Evolutionary conservation across 805 yeast genomes (phyloP), one percentile per base, ranked within the genome.

Genomic region (Saccharomycopsis selenospora): DNA sequence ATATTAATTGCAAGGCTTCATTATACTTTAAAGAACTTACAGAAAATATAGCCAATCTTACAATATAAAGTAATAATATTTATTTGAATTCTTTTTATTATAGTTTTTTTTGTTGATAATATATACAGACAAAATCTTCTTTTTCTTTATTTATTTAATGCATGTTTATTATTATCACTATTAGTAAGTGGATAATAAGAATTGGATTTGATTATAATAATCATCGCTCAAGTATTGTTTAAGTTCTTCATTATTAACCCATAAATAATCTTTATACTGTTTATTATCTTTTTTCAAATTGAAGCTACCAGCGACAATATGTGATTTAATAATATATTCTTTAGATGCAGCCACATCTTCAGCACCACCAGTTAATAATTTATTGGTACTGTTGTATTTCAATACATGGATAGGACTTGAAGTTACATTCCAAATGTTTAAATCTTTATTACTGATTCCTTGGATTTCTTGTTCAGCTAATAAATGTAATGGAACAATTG

Each of bases 351-450:
- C 48, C 13, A 61, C 61, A 24, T 57, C 24, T 1, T 61, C 56
- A 11, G 50, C 56, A 5, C 57, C 51, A 10, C 53, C 46, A n/a
- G 14, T 22, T 4, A 25, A 45, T 10, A 48, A 33, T 24, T 58
- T 43, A 11, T 65, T 61, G 27, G 59, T 59, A 28, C 61, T 60
- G 11, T 56, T 44, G 53, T 69, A 73, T 56, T 77, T 71, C 53
- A 82, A 60, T 1, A 83, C 79, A 40, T 82, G 89, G 38, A 90
- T 82, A 36, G 99, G 98, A 3, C 84, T 84, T 49, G 77, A 79
- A 22, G 98, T 88, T n/a, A 93, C 95, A 18, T 85, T 78, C 86
- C 95, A 91, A 40, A 88, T 83, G 66, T 88, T 85, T 62, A 93
- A 76, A 48, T 73, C 64, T 8, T 72, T 76, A 27, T 96, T 95